Evolutionary conservation across 2,329 filamentous ascomycete genomes (phyloP).

Genomic region (Verticillium klebahnii): DNA sequence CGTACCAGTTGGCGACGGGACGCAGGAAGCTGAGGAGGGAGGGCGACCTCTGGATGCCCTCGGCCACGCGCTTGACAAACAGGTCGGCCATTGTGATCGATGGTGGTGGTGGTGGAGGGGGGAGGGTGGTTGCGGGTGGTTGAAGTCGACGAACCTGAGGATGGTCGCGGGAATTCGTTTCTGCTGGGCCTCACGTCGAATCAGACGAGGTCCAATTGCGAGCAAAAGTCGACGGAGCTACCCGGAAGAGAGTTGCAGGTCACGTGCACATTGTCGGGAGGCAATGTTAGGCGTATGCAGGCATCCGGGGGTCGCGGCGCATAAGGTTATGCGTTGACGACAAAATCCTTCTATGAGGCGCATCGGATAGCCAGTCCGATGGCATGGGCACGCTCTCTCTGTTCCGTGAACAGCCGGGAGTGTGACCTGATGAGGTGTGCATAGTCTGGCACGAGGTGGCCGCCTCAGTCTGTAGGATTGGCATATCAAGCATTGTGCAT

Average conservation of each 20-base stretch:
- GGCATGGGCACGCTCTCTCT: neutral
- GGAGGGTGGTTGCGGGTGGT: slow-evolving; percentile 5
- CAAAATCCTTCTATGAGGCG: neutral
- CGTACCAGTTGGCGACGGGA: slow-evolving; percentile 86
- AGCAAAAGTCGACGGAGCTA: slow-evolving; percentile 6
- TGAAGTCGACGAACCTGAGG: neutral
- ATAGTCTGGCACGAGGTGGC: neutral
- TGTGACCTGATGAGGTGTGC: neutral
- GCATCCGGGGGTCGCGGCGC: neutral
- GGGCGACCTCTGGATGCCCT: slow-evolving; percentile 65
- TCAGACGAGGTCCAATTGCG: slow-evolving; percentile 11
- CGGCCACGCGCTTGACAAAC: slow-evolving; percentile 40
- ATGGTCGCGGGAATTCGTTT: slow-evolving; percentile 4
- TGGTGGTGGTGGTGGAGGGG: slow-evolving; percentile 18
- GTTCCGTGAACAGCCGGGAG: neutral
- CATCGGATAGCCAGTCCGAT: neutral
- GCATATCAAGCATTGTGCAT: neutral
- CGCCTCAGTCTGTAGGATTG: neutral
- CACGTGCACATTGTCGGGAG: neutral
- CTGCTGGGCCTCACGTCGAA: slow-evolving; percentile 3
- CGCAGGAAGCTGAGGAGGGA: slow-evolving; percentile 76
- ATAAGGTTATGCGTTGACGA: neutral
- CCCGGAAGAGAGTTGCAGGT: neutral
- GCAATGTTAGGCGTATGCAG: neutral
- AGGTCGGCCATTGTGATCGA: slow-evolving; percentile 47